These are phyloP conservation scores for Cardamine chenopodiifolia DNA, from an alignment of 345 rosid species.

Conservation along the genomic window DNA sequence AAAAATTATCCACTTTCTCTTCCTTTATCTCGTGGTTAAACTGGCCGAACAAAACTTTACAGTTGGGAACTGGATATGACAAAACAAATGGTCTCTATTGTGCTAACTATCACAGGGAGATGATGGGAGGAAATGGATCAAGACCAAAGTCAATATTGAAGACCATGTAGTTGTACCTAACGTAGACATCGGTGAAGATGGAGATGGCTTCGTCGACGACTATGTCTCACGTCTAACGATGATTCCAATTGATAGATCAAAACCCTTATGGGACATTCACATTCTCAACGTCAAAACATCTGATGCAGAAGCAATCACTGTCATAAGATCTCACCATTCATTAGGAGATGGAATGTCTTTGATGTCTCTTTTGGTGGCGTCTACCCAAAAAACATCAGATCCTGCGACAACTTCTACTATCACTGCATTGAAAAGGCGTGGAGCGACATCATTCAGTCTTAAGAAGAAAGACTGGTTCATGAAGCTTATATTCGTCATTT, in stretches of 20 bases:
- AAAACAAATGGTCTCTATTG: not conserved
- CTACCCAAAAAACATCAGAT: conserved; percentile 50
- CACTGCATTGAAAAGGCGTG: conserved; percentile 46
- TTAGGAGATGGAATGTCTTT: conserved; percentile 59
- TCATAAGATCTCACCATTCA: conserved; percentile 58
- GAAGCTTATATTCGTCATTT: not conserved
- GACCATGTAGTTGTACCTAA: conserved; percentile 55
- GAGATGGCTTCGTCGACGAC: conserved; percentile 40
- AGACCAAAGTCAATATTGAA: conserved; percentile 50
- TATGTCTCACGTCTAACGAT: conserved; percentile 47
- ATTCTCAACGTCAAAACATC: conserved; percentile 57
- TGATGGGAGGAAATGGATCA: conserved; percentile 52
- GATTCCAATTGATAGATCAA: conserved; percentile 51
- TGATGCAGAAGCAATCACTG: conserved; percentile 53
- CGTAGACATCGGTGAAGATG: conserved; percentile 41
- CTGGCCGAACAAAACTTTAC: not conserved
- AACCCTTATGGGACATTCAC: conserved; percentile 74
- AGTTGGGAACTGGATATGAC: not conserved
- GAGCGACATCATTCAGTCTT: not conserved
- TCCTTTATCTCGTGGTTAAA: not conserved
- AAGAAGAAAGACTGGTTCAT: not conserved
- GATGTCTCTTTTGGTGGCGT: conserved; percentile 54
- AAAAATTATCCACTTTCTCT: too few relatives aligned
- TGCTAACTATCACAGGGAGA: not conserved
- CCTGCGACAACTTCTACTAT: conserved; percentile 49